These are phyloP conservation scores for Yarrowia sp. DNA, from an alignment of 805 yeast genomes.

Conservation along the genomic window DNA sequence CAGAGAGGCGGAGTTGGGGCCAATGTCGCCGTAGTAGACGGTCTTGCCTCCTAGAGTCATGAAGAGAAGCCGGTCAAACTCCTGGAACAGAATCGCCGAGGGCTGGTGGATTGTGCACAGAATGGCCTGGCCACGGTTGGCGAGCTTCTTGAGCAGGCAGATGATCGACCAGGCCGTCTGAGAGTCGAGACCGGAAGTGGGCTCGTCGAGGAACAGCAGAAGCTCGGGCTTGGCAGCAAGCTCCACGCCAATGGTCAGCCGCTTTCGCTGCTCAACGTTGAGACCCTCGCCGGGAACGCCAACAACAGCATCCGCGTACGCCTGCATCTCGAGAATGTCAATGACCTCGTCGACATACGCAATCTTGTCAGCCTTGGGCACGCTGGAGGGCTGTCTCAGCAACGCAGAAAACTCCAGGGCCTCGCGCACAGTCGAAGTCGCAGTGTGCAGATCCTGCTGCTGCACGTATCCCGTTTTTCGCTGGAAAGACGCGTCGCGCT, in stretches of 20 bases:
- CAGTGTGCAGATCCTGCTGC: slow-evolving; percentile 71
- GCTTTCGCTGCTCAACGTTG: slow-evolving; percentile 61
- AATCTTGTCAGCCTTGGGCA: slow-evolving; percentile 55
- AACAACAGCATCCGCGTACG: slow-evolving; percentile 68
- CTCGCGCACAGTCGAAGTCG: slow-evolving; percentile 72
- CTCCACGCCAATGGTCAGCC: slow-evolving; percentile 65
- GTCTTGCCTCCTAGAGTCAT: slow-evolving; percentile 70
- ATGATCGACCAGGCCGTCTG: slow-evolving; percentile 68
- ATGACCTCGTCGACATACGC: slow-evolving; percentile 66
- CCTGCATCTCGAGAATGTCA: slow-evolving; percentile 58
- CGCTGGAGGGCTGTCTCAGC: slow-evolving; percentile 58
- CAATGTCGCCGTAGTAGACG: slow-evolving; percentile 73
- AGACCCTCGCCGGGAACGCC: slow-evolving; percentile 73
- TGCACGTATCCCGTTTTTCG: slow-evolving; percentile 71
- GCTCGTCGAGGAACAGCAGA: slow-evolving; percentile 61
- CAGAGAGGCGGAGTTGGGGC: slow-evolving; percentile 58
- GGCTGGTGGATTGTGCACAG: slow-evolving; percentile 83
- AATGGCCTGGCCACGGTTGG: slow-evolving; percentile 61
- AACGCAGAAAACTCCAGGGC: slow-evolving; percentile 65
- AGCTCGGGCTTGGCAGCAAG: slow-evolving; percentile 63
- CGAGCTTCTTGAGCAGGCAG: slow-evolving; percentile 57
- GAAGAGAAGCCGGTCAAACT: slow-evolving; percentile 72
- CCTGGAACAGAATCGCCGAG: slow-evolving; percentile 72
- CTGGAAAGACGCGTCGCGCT: slow-evolving; percentile 60
- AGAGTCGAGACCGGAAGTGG: slow-evolving; percentile 67